Evolutionary conservation across 208 protist genomes (phyloP).

Genomic region (Leishmania mexicana): DNA sequence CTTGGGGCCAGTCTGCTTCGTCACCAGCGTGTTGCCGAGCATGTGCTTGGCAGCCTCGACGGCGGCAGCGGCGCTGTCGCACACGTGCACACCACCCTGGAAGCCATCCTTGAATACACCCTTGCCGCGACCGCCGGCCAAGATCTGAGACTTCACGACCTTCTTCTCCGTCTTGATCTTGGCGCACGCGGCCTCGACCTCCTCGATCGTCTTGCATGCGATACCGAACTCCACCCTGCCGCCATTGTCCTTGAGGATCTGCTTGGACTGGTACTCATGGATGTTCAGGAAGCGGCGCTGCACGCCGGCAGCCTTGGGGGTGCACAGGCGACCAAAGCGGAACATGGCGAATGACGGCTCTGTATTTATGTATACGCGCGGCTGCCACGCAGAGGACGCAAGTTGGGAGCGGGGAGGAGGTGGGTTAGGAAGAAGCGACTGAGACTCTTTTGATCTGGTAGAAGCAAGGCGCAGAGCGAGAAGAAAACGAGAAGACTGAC

Average conservation of each 20-base stretch:
- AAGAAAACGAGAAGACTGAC: neutral
- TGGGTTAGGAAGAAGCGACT: neutral
- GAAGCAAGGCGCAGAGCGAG: neutral
- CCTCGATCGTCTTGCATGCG: conserved; percentile 79
- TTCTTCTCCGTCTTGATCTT: conserved; percentile 93
- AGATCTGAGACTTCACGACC: conserved; percentile 99
- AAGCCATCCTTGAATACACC: conserved; percentile 98
- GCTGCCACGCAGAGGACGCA: neutral
- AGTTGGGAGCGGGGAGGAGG: neutral
- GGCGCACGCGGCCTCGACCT: conserved; percentile 87
- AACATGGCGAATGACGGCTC: conserved; percentile 50
- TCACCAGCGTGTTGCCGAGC: conserved; percentile 98
- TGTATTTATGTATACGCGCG: neutral
- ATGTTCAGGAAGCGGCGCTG: conserved; percentile 93
- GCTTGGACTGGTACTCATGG: conserved; percentile 94
- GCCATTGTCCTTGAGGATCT: conserved; percentile 88
- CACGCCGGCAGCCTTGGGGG: conserved; percentile 47
- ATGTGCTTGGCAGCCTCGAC: conserved; percentile 93
- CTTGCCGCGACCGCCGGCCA: conserved; percentile 98
- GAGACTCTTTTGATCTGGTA: neutral
- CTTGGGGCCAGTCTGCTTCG: conserved; percentile 98
- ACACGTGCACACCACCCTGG: conserved; percentile 93
- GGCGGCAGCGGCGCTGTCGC: conserved; percentile 83
- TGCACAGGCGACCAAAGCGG: conserved; percentile 69
- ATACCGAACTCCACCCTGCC: conserved; percentile 93